These are phyloP conservation scores for Asterionellopsis glacialis DNA, from an alignment of 108 stramenopile species.

Conservation along the genomic window DNA sequence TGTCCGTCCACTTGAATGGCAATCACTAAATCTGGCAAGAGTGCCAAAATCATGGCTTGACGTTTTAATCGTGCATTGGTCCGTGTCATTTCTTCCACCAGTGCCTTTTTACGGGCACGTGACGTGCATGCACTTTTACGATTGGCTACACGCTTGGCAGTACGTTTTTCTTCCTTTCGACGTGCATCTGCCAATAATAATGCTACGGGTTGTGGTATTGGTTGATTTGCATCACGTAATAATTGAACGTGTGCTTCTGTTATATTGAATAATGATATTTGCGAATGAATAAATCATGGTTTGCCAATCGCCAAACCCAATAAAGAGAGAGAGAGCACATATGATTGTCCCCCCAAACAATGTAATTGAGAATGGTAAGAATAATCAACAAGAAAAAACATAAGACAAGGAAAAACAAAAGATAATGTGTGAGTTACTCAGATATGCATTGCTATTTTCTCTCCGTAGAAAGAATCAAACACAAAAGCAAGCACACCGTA, in stretches of 20 bases:
- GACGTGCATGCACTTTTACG: conserved; percentile 87
- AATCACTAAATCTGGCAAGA: conserved; percentile 79
- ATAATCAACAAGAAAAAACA: too few species aligned
- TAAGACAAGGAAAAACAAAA: too few species aligned
- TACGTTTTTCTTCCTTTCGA: conserved; percentile 71
- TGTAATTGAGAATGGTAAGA: too few species aligned
- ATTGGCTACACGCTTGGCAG: conserved; percentile 83
- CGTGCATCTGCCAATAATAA: conserved; percentile 60
- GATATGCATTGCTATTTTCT: too few species aligned
- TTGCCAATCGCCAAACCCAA: not conserved
- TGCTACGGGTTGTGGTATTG: conserved; percentile 62
- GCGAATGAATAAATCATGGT: not conserved
- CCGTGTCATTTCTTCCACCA: conserved; percentile 82
- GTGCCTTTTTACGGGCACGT: conserved; percentile 85
- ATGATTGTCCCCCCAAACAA: too few species aligned
- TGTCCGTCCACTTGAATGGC: conserved; percentile 47
- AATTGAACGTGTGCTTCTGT: conserved; percentile 59
- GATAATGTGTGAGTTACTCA: too few species aligned
- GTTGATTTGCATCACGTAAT: conserved; percentile 50
- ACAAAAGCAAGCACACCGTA: not conserved
- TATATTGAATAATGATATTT: not conserved
- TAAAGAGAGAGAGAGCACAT: too few species aligned
- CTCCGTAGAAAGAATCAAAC: conserved; percentile 1
- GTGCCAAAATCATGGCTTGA: conserved; percentile 72
- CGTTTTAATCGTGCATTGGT: conserved; percentile 64